Percentiles rank a stretch among this genome's conserved stretches.
Conservation (phyloP, 129 eudicot genomes). For the Pulicaria dysenterica region DNA sequence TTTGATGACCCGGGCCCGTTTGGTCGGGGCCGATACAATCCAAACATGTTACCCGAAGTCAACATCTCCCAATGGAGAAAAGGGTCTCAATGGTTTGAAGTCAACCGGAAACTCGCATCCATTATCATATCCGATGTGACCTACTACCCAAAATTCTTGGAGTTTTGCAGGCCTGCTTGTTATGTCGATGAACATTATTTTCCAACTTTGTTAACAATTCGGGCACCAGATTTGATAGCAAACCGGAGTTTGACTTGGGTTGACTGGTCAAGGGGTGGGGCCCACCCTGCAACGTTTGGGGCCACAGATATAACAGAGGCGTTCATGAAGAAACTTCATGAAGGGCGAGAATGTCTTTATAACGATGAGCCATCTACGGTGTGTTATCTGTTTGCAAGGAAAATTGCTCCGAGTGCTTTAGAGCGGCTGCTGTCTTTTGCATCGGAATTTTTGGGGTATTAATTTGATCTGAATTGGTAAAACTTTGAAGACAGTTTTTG, state of each 20-base stretch:
- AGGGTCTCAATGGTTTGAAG: conserved; percentile 97
- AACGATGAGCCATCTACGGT: conserved; percentile 48
- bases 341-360: conserved; percentile 52
- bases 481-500: conserved; percentile 36
- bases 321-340: conserved; percentile 61
- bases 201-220: conserved; percentile 58
- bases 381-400: conserved; percentile 76
- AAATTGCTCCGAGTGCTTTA: conserved; percentile 86
- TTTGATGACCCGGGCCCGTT: conserved; percentile 86
- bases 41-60: conserved; percentile 83
- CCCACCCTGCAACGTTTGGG: conserved; percentile 76
- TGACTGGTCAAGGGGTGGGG: conserved; percentile 74
- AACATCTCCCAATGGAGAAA: conserved; percentile 84
- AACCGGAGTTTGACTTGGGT: conserved; percentile 68
- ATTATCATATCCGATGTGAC: conserved; percentile 58
- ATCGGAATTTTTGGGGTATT: conserved; percentile 62
- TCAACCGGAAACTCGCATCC: conserved; percentile 74
- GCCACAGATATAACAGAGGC: conserved; percentile 49
- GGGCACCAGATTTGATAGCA: conserved; percentile 52
- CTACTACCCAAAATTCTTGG: conserved; percentile 67
- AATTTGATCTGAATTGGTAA: conserved; percentile 29
- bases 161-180: conserved; percentile 71
- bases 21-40: conserved; percentile 87
- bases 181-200: conserved; percentile 75
- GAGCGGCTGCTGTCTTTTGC: conserved; percentile 58